Base-by-base conservation (phyloP, 129 eudicot species). In the Chrysanthemum seticuspe region DNA sequence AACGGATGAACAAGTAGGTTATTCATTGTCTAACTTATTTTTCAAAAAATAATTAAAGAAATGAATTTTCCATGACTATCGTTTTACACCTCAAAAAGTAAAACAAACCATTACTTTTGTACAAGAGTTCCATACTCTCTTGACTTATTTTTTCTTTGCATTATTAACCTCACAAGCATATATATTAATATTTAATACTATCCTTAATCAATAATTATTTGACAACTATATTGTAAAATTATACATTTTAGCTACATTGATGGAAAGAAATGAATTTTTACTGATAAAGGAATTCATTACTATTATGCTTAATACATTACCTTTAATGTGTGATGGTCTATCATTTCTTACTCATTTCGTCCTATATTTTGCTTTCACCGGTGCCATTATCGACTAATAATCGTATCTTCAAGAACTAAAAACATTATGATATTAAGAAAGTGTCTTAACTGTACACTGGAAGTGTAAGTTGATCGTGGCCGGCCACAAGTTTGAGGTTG, bases 251-350 rank as follows among this genome's bases (percentile, higher is more conserved):
- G 44, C 44, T 18, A 29, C 14, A 16, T 57, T 29, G 31, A 31
- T 10, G 14, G 74, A 34, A 70, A 51, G 9, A 25, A 52, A 51
- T 27, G 50, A 4, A 47, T 14, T 23, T 52, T 21, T 21, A 13
- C 45, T 19, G 6, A 23, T 48, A 48, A 67, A 67, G 58, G n/a
- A 49, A 14, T 13, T 67, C 34, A 52, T 67, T 67, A 11, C 6
- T 13, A 13, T 47, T 47, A 3, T 10, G 71, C 51, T 70, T 70
- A 15, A 53, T 70, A 13, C 10, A 48, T 21, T 68, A 50, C 73
- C 73, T 51, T 12, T 68, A 16, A 52, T 53, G 62, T 13, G 23
- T 29, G 13, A 69, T 69, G 29, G 31, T 52, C 67, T 10, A 31
- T 31, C 68, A 62, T 5, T 31, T 34, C 36, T 25, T 29, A 62